These are phyloP conservation scores for Clarkia xantiana DNA, from an alignment of 345 rosid genomes.

Conservation along the genomic window DNA sequence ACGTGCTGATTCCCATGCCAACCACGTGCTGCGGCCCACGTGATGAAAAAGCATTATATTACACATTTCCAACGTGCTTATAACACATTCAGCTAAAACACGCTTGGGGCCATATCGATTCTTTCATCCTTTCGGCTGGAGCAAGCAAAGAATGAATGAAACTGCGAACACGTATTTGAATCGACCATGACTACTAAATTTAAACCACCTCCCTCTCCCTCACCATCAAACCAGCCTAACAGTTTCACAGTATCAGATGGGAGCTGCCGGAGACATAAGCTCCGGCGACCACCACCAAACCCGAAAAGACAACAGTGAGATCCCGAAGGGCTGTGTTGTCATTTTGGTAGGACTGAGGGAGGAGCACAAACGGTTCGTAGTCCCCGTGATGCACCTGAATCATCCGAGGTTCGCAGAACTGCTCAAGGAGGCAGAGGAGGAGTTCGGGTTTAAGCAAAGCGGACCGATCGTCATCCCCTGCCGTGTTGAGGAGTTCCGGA, in stretches of 20 bases:
- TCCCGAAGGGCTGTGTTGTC: constrained; percentile 60
- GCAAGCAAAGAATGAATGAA: too few relatives aligned
- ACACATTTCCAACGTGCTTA: too few relatives aligned
- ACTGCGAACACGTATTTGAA: too few relatives aligned
- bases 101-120: too few relatives aligned
- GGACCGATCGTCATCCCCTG: constrained; percentile 79
- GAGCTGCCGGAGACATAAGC: constrained; percentile 7
- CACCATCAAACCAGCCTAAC: too few relatives aligned
- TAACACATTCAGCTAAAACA: too few relatives aligned
- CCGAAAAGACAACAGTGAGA: constrained; percentile 13
- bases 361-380: constrained; percentile 50
- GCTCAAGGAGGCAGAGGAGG: constrained; percentile 61
- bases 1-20: too few relatives aligned
- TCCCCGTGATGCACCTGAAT: constrained; percentile 61
- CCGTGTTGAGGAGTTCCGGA: constrained; percentile 55
- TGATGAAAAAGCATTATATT: too few relatives aligned
- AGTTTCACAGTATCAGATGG: not conserved
- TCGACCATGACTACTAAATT: too few relatives aligned
- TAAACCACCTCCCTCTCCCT: too few relatives aligned
- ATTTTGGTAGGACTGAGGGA: constrained; percentile 58
- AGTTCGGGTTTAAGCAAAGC: constrained; percentile 51
- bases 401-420: constrained; percentile 59
- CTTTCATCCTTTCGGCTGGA: too few relatives aligned
- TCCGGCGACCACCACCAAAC: constrained; percentile 12
- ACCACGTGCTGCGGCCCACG: too few relatives aligned